phyloP scores from a whole-genome alignment of 495 filamentous ascomycete genomes.

The Acidiella bohemica region DNA sequence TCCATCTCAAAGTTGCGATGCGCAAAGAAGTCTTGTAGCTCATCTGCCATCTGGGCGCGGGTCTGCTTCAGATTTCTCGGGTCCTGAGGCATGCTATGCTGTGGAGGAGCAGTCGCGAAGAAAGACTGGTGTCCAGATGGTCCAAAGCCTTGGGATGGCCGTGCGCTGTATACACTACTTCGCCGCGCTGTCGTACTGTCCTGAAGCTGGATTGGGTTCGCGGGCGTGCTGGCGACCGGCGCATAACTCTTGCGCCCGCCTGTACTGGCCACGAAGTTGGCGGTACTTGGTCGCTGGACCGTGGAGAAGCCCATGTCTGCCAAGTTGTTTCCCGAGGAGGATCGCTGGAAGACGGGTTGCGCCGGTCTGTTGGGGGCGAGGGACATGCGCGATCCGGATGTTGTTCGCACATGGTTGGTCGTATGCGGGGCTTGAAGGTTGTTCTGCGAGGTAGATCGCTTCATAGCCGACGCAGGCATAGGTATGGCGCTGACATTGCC shows the following conservation, averaged over 20 bases:
- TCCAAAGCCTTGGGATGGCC: constrained; percentile 43
- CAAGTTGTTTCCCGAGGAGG: constrained; percentile 64
- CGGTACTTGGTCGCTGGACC: constrained; percentile 72
- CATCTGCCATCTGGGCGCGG: constrained; percentile 67
- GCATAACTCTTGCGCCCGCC: constrained; percentile 58
- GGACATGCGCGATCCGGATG: constrained; percentile 74
- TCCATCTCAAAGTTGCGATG: constrained; percentile 92
- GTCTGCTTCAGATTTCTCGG: constrained; percentile 76
- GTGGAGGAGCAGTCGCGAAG: constrained; percentile 70
- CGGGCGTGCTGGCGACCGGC: constrained; percentile 38
- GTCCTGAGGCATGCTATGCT: constrained; percentile 68
- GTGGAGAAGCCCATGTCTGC: constrained; percentile 68
- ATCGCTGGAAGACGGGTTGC: constrained; percentile 71
- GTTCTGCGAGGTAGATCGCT: constrained; percentile 76
- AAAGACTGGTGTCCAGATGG: constrained; percentile 68
- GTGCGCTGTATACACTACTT: constrained; percentile 68
- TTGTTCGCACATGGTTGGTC: constrained; percentile 59
- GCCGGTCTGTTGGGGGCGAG: constrained; percentile 63
- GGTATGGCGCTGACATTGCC: constrained; percentile 63
- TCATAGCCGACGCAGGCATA: constrained; percentile 86
- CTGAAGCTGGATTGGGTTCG: constrained; percentile 25
- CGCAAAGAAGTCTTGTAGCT: constrained; percentile 81
- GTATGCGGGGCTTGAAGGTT: constrained; percentile 48
- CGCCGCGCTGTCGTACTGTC: constrained; percentile 51
- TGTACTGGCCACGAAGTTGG: constrained; percentile 49